These are phyloP conservation scores for Chloridella minuta DNA, from an alignment of 352 stramenopile genomes.

Conservation along the genomic window DNA sequence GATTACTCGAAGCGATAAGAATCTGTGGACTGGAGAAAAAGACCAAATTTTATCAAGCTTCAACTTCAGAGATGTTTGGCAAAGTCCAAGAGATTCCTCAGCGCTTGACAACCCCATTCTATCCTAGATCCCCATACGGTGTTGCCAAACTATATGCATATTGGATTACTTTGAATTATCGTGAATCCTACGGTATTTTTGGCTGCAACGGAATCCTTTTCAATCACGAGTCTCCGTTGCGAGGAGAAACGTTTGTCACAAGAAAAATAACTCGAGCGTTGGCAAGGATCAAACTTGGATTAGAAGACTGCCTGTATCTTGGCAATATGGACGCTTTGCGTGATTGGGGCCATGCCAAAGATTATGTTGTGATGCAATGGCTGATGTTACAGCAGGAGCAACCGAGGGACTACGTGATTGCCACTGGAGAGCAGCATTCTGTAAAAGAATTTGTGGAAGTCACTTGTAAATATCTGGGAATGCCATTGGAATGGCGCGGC, in stretches of 20 bases:
- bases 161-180: conserved; percentile 95
- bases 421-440: conserved; percentile 61
- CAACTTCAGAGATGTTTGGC: conserved; percentile 83
- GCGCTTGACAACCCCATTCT: conserved; percentile 78
- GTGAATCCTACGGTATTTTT: conserved; percentile 67
- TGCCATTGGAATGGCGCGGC: conserved; percentile 59
- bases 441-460: conserved; percentile 88
- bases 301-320: conserved; percentile 72
- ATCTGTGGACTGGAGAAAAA: conserved; percentile 55
- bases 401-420: conserved; percentile 36
- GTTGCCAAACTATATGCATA: conserved; percentile 91
- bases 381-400: conserved; percentile 54
- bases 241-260: conserved; percentile 83
- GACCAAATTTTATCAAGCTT: conserved; percentile 32
- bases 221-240: conserved; percentile 89
- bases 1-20: conserved; percentile 55
- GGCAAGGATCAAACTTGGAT: conserved; percentile 48
- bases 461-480: conserved; percentile 53
- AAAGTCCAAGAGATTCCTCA: conserved; percentile 80
- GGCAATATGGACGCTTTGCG: conserved; percentile 78
- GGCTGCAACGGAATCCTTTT: conserved; percentile 92
- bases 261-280: conserved; percentile 83
- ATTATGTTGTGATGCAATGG: conserved; percentile 98
- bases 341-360: conserved; percentile 86
- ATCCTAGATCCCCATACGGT: conserved; percentile 82